phyloP scores from a whole-genome alignment of 2,329 filamentous ascomycete species.

The Hymenoscyphus salicellus region DNA sequence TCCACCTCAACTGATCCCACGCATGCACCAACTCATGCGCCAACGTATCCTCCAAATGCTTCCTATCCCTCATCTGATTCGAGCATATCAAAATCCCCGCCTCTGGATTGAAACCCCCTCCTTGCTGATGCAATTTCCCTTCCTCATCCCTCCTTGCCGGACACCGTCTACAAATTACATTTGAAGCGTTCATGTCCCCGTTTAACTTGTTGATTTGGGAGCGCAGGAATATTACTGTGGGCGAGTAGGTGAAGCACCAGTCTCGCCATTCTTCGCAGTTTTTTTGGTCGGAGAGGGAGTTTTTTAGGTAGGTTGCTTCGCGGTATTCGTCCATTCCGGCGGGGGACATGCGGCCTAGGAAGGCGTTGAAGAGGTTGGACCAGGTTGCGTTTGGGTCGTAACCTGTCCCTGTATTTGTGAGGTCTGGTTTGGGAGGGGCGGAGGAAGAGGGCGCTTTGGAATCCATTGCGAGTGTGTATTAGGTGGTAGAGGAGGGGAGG shows the following conservation, averaged over 20 bases:
- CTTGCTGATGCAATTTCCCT: slow-evolving; percentile 54
- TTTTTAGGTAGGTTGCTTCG: slow-evolving; percentile 67
- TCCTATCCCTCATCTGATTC: slow-evolving; percentile 77
- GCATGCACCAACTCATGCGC: slow-evolving; percentile 98
- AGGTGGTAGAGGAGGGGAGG: not conserved
- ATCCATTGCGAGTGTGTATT: slow-evolving; percentile 12
- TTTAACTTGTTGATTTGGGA: slow-evolving; percentile 78
- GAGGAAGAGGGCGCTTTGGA: not conserved
- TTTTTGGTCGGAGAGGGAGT: slow-evolving; percentile 75
- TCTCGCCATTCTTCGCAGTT: slow-evolving; percentile 79
- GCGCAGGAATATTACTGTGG: slow-evolving; percentile 80
- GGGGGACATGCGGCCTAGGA: slow-evolving; percentile 68
- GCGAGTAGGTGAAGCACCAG: slow-evolving; percentile 80
- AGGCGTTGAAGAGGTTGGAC: slow-evolving; percentile 82
- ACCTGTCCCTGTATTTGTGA: slow-evolving; percentile 47
- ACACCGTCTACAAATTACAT: slow-evolving; percentile 81
- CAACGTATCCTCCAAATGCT: slow-evolving; percentile 88
- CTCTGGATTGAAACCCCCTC: slow-evolving; percentile 80
- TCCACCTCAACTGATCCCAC: slow-evolving; percentile 88
- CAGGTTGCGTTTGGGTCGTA: slow-evolving; percentile 64
- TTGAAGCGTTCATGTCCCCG: slow-evolving; percentile 67
- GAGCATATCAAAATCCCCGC: slow-evolving; percentile 91
- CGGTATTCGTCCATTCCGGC: slow-evolving; percentile 75
- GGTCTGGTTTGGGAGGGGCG: slow-evolving; percentile 25
- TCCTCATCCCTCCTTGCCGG: slow-evolving; percentile 50